phyloP scores from a whole-genome alignment of 2,329 filamentous ascomycete genomes.

The Elsinoe australis region DNA sequence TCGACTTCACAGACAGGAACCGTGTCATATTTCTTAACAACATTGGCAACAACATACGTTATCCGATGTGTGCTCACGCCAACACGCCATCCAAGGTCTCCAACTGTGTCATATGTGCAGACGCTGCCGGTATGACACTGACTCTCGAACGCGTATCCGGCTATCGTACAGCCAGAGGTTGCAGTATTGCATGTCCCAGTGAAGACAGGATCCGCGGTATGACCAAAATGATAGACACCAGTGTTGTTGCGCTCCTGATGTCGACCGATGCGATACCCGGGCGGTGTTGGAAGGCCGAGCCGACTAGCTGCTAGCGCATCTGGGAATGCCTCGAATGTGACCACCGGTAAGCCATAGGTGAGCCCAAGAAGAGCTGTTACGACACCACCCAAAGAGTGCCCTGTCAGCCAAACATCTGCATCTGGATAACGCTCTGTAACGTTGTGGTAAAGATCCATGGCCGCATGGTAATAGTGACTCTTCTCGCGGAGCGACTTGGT shows the following conservation, averaged over 20 bases:
- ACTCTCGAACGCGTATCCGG: slow-evolving; percentile 83
- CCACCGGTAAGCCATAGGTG: slow-evolving; percentile 75
- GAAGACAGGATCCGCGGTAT: slow-evolving; percentile 85
- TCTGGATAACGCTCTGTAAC: slow-evolving; percentile 77
- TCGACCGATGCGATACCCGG: slow-evolving; percentile 61
- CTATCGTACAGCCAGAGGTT: slow-evolving; percentile 77
- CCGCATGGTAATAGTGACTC: slow-evolving; percentile 81
- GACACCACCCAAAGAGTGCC: slow-evolving; percentile 81
- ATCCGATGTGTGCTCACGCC: slow-evolving; percentile 85
- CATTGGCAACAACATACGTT: slow-evolving; percentile 71
- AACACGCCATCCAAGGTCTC: slow-evolving; percentile 80
- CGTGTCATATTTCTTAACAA: slow-evolving; percentile 69
- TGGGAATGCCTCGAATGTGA: slow-evolving; percentile 84
- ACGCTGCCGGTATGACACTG: slow-evolving; percentile 76
- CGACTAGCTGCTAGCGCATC: slow-evolving; percentile 76
- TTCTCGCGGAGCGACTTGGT: slow-evolving; percentile 64
- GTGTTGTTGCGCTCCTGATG: slow-evolving; percentile 65
- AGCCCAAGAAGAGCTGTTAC: slow-evolving; percentile 74
- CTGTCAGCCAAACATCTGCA: slow-evolving; percentile 74
- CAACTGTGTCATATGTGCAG: slow-evolving; percentile 84
- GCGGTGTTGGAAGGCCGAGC: slow-evolving; percentile 73
- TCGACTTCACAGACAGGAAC: slow-evolving; percentile 69
- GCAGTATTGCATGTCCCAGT: slow-evolving; percentile 86
- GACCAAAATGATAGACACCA: slow-evolving; percentile 78
- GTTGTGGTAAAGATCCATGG: slow-evolving; percentile 81